phyloP scores from a whole-genome alignment of 1,284 basidiomycete genomes.

The Anthracocystis setariae region DNA sequence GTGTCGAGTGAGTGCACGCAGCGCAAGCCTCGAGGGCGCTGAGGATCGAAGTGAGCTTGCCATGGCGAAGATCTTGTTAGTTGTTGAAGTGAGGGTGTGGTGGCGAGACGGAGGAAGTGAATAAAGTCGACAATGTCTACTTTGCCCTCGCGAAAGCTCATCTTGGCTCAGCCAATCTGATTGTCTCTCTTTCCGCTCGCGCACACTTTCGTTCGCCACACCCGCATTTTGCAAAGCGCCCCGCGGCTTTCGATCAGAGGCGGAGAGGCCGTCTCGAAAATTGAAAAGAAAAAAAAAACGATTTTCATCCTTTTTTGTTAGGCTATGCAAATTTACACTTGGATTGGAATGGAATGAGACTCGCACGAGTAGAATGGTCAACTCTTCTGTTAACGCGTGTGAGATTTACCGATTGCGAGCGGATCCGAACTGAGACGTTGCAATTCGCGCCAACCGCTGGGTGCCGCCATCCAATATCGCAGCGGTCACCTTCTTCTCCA shows the following conservation, averaged over 20 bases:
- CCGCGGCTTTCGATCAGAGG: conserved; percentile 1
- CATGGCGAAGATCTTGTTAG: conserved; percentile 13
- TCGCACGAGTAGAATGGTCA: conserved; percentile 4
- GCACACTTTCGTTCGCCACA: background rate
- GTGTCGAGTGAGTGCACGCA: conserved; percentile 31
- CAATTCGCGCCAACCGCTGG: too few species aligned
- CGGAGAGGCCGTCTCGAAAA: background rate
- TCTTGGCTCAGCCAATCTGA: background rate
- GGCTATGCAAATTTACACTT: too few species aligned
- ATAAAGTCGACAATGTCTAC: too few species aligned
- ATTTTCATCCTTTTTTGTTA: too few species aligned
- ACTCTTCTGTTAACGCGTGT: background rate
- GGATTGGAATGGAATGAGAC: too few species aligned
- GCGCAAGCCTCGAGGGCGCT: conserved; percentile 32
- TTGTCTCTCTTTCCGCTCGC: background rate
- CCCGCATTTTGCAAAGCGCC: background rate
- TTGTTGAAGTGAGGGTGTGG: too few species aligned
- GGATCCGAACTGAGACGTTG: too few species aligned
- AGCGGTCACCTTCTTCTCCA: background rate
- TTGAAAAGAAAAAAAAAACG: too few species aligned
- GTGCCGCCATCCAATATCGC: background rate
- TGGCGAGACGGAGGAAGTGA: too few species aligned
- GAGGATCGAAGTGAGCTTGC: conserved; percentile 35
- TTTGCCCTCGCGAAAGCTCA: background rate
- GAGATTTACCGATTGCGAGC: background rate